Evolutionary conservation across 2,329 filamentous ascomycete genomes (phyloP), one percentile per base, ranked within the genome.

Genomic region (Penicillium sp.): DNA sequence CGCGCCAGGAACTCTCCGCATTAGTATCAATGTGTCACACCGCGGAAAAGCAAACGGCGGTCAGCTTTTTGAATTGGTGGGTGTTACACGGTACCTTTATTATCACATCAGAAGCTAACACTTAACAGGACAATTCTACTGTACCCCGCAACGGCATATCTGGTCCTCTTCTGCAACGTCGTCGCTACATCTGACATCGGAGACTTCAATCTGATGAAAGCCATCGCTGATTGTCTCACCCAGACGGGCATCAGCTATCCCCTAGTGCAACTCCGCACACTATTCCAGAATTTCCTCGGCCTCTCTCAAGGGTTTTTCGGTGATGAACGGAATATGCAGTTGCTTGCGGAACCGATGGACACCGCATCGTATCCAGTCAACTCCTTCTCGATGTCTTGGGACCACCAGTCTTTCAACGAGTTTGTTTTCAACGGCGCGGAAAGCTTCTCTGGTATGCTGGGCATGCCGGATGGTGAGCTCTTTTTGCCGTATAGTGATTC

Each of bases 111-210:
- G 11, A 11, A 10, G 5, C 32, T 14, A 34, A 34, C 29, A 21
- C 7, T 21, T 16, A 14, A 5, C 1, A 64, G 63, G 61, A 64
- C 63, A 6, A 49, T 65, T 7, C 40, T 64, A 0, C 62, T 57
- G 22, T 66, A 62, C 38, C 63, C 63, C 11, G 39, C 62, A n/a
- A 66, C 63, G 1, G 57, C 63, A 4, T 63, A 52, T 42, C 57
- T 66, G n/a, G 55, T 57, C 4, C 45, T 66, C 9, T 64, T 66
- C 43, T 66, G 61, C 51, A 66, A 65, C n/a, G 50, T 59, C 7
- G 42, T 66, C 0, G 57, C 54, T 5, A 61, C 61, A 21, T 61
- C 47, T 11, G 53, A 66, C 16, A 32, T 39, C 9, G 63, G 52
- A 3, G 61, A 66, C 47, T 60, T 65, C 24, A 54, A 57, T 8